phyloP scores from a whole-genome alignment of 2,329 filamentous ascomycete genomes.

The Penicillium psychrosexuale region DNA sequence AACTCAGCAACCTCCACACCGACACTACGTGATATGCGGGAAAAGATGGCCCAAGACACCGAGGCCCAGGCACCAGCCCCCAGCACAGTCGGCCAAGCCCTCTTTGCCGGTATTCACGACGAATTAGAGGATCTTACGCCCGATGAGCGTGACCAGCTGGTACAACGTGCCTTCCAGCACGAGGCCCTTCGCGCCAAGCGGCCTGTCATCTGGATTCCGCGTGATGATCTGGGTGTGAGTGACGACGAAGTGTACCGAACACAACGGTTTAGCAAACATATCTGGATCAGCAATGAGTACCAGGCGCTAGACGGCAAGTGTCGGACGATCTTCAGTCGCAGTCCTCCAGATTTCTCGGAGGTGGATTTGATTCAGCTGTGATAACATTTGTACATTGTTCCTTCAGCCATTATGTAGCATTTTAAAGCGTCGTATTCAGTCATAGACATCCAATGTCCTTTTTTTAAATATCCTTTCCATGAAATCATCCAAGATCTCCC shows the following conservation, averaged over 20 bases:
- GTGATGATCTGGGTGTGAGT: slow-evolving; percentile 83
- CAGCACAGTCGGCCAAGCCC: slow-evolving; percentile 65
- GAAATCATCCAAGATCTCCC: background rate
- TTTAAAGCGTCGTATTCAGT: slow-evolving; percentile 23
- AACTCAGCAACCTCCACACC: slow-evolving; percentile 35
- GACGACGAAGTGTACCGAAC: slow-evolving; percentile 87
- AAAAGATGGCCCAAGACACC: slow-evolving; percentile 52
- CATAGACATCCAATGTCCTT: slow-evolving; percentile 15
- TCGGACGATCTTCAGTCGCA: slow-evolving; percentile 76
- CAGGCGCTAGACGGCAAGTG: slow-evolving; percentile 81
- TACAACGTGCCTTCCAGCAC: slow-evolving; percentile 87
- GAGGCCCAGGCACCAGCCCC: slow-evolving; percentile 64
- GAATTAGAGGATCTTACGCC: slow-evolving; percentile 93
- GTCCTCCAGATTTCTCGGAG: slow-evolving; percentile 86
- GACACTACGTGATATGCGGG: slow-evolving; percentile 33
- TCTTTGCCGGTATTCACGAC: slow-evolving; percentile 85
- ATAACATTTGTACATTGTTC: slow-evolving; percentile 15
- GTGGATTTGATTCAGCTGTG: slow-evolving; percentile 79
- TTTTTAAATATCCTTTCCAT: background rate
- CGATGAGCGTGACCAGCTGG: slow-evolving; percentile 79
- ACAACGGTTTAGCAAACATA: slow-evolving; percentile 67
- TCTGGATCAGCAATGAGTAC: slow-evolving; percentile 94
- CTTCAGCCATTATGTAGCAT: slow-evolving; percentile 20
- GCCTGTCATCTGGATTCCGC: slow-evolving; percentile 90
- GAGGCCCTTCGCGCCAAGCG: slow-evolving; percentile 77